Conservation (phyloP, 768 basidiomycete genomes). For the Tylopilus vinaceipallidus region DNA sequence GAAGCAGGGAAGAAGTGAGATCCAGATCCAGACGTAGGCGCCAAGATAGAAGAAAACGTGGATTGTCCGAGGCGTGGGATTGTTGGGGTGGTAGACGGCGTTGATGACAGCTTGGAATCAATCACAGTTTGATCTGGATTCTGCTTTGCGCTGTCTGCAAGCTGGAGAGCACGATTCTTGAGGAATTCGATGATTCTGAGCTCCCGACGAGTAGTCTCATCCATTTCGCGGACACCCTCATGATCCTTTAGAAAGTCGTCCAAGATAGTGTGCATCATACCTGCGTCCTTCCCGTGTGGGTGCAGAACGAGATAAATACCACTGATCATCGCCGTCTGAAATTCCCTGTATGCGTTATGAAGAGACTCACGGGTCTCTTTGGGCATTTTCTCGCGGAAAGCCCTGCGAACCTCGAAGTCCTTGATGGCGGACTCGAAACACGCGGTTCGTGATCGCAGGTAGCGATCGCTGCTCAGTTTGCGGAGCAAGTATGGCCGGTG, state of each 20-base stretch:
- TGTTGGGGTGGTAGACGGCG: slow-evolving; percentile 7
- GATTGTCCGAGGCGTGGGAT: slow-evolving; percentile 17
- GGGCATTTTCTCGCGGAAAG: slow-evolving; percentile 59
- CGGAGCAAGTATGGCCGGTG: slow-evolving; percentile 89
- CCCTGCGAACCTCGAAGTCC: slow-evolving; percentile 77
- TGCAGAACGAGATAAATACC: slow-evolving; percentile 84
- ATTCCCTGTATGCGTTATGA: slow-evolving; percentile 82
- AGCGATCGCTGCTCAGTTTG: slow-evolving; percentile 70
- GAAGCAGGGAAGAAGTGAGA: slow-evolving; percentile 28
- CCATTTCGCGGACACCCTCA: slow-evolving; percentile 55
- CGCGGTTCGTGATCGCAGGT: slow-evolving; percentile 74
- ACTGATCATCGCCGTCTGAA: slow-evolving; percentile 87
- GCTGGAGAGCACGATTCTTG: slow-evolving; percentile 63
- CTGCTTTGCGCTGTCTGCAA: slow-evolving; percentile 34
- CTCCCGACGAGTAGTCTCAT: slow-evolving; percentile 80
- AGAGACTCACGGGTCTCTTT: slow-evolving; percentile 67
- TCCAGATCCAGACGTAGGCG: slow-evolving; percentile 19
- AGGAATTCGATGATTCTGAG: slow-evolving; percentile 84
- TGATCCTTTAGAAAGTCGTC: slow-evolving; percentile 72
- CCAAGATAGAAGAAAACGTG: slow-evolving; percentile 23
- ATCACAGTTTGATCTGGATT: slow-evolving; percentile 8
- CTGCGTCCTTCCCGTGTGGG: slow-evolving; percentile 66
- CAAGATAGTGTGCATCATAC: slow-evolving; percentile 74
- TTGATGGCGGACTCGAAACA: slow-evolving; percentile 91
- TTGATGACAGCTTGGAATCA: slow-evolving; percentile 38